Percentiles rank a stretch among this genome's conserved stretches.
These are phyloP conservation scores for Microbotryum saponariae DNA, from an alignment of 1,284 basidiomycete genomes.

Conservation along the genomic window DNA sequence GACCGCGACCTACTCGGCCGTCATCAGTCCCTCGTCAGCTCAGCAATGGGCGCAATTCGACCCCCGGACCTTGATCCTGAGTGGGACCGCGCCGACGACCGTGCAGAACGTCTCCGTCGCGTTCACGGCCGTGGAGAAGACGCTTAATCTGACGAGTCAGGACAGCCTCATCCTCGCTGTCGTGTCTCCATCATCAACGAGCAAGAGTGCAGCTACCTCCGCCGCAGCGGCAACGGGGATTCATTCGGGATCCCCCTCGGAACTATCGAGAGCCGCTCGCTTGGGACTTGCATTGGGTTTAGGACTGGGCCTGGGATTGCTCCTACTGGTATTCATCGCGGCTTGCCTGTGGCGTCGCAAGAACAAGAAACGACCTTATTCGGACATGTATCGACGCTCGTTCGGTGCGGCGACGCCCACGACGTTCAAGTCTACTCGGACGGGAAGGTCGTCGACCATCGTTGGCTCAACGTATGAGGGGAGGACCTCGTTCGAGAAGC, in stretches of 20 bases:
- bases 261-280: conserved; percentile 25
- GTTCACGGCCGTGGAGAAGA: conserved; percentile 10
- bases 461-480: background rate
- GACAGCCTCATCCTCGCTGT: conserved; percentile 23
- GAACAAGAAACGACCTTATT: background rate
- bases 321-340: conserved; percentile 27
- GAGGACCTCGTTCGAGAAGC: too few species aligned
- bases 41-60: conserved; percentile 28
- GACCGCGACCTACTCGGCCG: conserved; percentile 20
- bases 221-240: conserved; percentile 14
- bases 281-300: conserved; percentile 33
- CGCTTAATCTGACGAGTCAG: conserved; percentile 8
- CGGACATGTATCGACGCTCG: conserved; percentile 5
- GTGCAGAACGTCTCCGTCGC: conserved; percentile 20
- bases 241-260: conserved; percentile 9
- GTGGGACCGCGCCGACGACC: conserved; percentile 25
- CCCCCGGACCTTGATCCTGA: conserved; percentile 13
- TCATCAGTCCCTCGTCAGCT: conserved; percentile 16
- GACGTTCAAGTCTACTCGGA: conserved; percentile 4
- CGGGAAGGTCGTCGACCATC: conserved; percentile 8
- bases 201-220: conserved; percentile 3
- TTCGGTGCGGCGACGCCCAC: background rate
- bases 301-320: conserved; percentile 25
- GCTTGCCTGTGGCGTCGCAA: conserved; percentile 21
- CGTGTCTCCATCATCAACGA: conserved; percentile 9